A percentile compares a stretch with the other conserved stretches of the same genome.
These are phyloP conservation scores for Acacia concinna DNA, from an alignment of 331 rosid species.

Conservation along the genomic window DNA sequence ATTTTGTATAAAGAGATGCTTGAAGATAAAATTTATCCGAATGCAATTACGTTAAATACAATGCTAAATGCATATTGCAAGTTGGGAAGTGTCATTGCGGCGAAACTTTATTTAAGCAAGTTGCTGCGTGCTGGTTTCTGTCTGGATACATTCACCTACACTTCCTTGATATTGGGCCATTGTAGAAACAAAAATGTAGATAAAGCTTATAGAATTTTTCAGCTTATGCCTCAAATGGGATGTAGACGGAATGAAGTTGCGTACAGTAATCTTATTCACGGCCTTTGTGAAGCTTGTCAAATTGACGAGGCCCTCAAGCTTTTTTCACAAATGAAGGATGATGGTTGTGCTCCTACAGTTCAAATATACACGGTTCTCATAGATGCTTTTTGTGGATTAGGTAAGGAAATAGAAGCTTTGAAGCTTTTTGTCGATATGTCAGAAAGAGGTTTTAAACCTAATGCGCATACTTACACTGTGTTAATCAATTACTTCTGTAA, in stretches of 20 bases:
- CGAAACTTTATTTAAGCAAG: constrained; percentile 36
- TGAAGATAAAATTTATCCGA: constrained; percentile 42
- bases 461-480: constrained; percentile 60
- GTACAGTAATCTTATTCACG: constrained; percentile 58
- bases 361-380: constrained; percentile 52
- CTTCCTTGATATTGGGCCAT: constrained; percentile 68
- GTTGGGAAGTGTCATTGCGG: constrained; percentile 51
- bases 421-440: constrained; percentile 52
- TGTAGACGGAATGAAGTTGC: constrained; percentile 56
- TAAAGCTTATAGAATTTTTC: constrained; percentile 46
- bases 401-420: constrained; percentile 54
- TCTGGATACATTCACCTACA: constrained; percentile 58
- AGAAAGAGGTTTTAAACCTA: constrained; percentile 54
- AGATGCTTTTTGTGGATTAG: constrained; percentile 43
- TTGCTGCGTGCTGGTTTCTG: constrained; percentile 43
- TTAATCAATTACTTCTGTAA: constrained; percentile 55
- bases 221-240: constrained; percentile 54
- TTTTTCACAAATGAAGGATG: constrained; percentile 56
- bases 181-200: constrained; percentile 48
- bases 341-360: constrained; percentile 56
- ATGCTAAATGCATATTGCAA: constrained; percentile 65
- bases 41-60: constrained; percentile 51
- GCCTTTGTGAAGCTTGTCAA: constrained; percentile 53
- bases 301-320: constrained; percentile 52
- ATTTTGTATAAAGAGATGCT: constrained; percentile 52